These are phyloP conservation scores for Boletus mariae DNA, from an alignment of 1,284 basidiomycete species.

Conservation along the genomic window DNA sequence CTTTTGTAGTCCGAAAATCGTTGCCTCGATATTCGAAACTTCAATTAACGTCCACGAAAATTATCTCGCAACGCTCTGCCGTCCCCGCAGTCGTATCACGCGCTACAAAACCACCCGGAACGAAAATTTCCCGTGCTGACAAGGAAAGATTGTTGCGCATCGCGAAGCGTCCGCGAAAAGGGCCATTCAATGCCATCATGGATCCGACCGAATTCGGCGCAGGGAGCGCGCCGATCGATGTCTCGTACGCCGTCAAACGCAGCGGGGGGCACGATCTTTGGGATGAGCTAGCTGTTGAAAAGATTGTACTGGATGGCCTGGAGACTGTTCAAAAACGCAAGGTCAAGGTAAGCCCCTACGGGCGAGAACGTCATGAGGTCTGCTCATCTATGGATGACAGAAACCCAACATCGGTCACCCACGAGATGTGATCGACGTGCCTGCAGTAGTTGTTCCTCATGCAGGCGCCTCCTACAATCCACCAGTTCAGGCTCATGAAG, in stretches of 20 bases:
- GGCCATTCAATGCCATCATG: slow-evolving; percentile 66
- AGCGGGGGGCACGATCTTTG: slow-evolving; percentile 77
- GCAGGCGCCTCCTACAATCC: slow-evolving; percentile 96
- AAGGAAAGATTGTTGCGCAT: slow-evolving; percentile 74
- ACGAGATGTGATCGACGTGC: slow-evolving; percentile 52
- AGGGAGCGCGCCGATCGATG: slow-evolving; percentile 58
- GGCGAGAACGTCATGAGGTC: not conserved
- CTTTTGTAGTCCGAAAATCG: slow-evolving; percentile 49
- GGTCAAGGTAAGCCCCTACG: slow-evolving; percentile 43
- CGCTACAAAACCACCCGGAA: slow-evolving; percentile 27
- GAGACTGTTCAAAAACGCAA: slow-evolving; percentile 43
- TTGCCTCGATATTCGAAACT: slow-evolving; percentile 53
- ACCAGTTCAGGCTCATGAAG: slow-evolving; percentile 69
- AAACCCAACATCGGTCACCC: slow-evolving; percentile 48
- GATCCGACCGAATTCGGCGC: slow-evolving; percentile 61
- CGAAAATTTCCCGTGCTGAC: slow-evolving; percentile 54
- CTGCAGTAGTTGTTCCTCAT: slow-evolving; percentile 74
- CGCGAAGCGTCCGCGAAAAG: slow-evolving; percentile 63
- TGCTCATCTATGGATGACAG: slow-evolving; percentile 29
- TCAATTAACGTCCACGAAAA: slow-evolving; percentile 74
- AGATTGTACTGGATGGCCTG: slow-evolving; percentile 39
- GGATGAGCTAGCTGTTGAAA: slow-evolving; percentile 38
- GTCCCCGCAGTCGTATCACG: slow-evolving; percentile 76
- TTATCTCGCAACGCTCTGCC: slow-evolving; percentile 80
- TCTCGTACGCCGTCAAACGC: slow-evolving; percentile 65